Conservation (phyloP, 225 moss, liverwort and hornwort species). For the Marchantia polymorpha region DNA sequence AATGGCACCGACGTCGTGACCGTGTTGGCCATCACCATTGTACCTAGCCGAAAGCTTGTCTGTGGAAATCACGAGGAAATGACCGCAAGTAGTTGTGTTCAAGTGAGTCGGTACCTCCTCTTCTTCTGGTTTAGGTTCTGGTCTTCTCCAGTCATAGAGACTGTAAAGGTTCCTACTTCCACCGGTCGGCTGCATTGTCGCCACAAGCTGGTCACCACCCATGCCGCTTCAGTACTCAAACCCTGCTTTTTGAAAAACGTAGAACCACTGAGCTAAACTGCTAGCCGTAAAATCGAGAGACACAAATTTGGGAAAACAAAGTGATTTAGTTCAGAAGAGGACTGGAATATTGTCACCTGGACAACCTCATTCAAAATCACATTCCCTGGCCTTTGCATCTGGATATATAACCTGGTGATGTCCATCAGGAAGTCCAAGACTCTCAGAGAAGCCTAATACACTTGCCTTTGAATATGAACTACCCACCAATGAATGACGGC, state of each 20-base stretch:
- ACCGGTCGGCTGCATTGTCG: slow-evolving; percentile 18
- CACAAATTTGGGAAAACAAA: no score
- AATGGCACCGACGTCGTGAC: slow-evolving; percentile 88
- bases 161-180: slow-evolving; percentile 32
- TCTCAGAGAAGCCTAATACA: no score
- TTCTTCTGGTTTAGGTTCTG: slow-evolving; percentile 46
- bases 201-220: slow-evolving; percentile 43
- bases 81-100: slow-evolving; percentile 85
- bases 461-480: no score
- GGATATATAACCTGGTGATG: no score
- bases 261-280: neutral
- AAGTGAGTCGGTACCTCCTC: slow-evolving; percentile 85
- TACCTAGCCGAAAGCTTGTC: slow-evolving; percentile 87
- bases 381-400: no score
- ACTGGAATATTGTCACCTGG: no score
- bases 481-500: no score
- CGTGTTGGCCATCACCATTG: slow-evolving; percentile 63
- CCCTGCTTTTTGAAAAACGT: neutral
- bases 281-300: no score
- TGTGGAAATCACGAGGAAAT: slow-evolving; percentile 74
- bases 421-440: no score
- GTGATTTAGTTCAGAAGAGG: no score
- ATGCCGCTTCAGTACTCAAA: slow-evolving; percentile 23
- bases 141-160: slow-evolving; percentile 49
- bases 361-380: no score